Percentiles rank a stretch among this genome's conserved stretches.
Evolutionary conservation across 108 stramenopile species (phyloP).

Genomic region (Phaeodactylum tricornutum): DNA sequence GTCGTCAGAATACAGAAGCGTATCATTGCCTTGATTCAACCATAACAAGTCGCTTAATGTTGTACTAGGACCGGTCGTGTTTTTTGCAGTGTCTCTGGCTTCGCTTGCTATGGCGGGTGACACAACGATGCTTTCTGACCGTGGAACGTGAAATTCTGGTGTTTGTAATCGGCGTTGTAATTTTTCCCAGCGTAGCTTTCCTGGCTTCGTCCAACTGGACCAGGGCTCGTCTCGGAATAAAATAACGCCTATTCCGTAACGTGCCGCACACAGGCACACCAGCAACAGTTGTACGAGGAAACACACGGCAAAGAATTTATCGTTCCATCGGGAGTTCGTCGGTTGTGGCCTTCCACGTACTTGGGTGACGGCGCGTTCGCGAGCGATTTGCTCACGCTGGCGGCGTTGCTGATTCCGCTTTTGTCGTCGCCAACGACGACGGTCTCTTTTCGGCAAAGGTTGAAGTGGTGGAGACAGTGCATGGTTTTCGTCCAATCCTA

Average conservation of each 20-base stretch:
- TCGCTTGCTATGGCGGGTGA: too few species aligned
- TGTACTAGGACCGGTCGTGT: too few species aligned
- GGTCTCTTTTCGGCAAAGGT: not conserved
- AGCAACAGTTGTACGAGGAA: conserved; percentile 5
- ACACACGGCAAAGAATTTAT: conserved; percentile 3
- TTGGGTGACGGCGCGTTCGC: conserved; percentile 15
- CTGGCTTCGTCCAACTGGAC: not conserved
- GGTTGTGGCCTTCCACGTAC: conserved; percentile 12
- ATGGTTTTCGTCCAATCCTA: conserved; percentile 1
- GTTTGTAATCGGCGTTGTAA: not conserved
- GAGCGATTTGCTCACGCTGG: conserved; percentile 13
- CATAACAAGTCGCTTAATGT: too few species aligned
- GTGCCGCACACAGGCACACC: not conserved
- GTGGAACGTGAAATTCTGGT: not conserved
- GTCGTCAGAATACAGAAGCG: not conserved
- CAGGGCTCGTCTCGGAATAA: not conserved
- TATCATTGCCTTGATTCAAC: too few species aligned
- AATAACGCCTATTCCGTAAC: conserved; percentile 1
- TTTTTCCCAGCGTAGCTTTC: not conserved
- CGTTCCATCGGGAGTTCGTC: not conserved
- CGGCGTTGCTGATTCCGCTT: conserved; percentile 4
- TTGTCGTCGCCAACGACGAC: conserved; percentile 3
- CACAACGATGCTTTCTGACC: too few species aligned
- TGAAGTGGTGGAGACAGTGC: not conserved
- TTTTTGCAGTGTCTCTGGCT: too few species aligned